Evolutionary conservation across 371 early-diverging fungal genomes (phyloP).

Genomic region (Mortierella sp.): DNA sequence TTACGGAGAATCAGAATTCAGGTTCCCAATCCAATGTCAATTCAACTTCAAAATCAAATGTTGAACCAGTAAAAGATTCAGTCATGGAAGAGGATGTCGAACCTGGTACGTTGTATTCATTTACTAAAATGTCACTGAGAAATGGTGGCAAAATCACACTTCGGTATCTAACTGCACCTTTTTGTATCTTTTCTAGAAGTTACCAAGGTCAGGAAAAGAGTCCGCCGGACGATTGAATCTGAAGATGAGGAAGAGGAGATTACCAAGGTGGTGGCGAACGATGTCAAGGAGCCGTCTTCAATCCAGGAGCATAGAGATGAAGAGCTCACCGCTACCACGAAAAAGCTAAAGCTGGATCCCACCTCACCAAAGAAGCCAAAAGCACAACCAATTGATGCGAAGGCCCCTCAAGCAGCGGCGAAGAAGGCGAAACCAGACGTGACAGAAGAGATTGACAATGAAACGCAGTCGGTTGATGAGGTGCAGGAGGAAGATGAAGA

Average conservation of each 20-base stretch:
- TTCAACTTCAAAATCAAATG: not conserved
- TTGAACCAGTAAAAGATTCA: not conserved
- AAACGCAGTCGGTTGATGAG: conserved; percentile 13
- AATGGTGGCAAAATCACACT: conserved; percentile 18
- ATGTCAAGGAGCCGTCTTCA: conserved; percentile 1
- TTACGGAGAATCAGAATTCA: not conserved
- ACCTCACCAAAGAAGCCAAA: conserved; percentile 27
- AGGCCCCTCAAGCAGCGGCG: not conserved
- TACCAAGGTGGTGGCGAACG: not conserved
- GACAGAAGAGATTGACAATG: not conserved
- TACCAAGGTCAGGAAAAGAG: conserved; percentile 29
- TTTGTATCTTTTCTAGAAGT: conserved; percentile 11
- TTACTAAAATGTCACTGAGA: not conserved
- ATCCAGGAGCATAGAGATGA: conserved; percentile 33
- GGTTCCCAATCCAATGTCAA: not conserved
- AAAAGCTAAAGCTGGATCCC: conserved; percentile 42
- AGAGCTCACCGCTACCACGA: conserved; percentile 37
- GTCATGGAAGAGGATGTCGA: conserved; percentile 38
- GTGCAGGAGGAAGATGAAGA: conserved; percentile 45
- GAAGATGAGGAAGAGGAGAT: conserved; percentile 37
- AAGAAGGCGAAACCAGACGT: not conserved
- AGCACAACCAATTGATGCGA: not conserved
- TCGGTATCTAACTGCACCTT: not conserved
- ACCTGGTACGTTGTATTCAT: conserved; percentile 15
- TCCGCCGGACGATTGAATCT: conserved; percentile 32